Conservation (phyloP, 129 eudicot genomes). For the Glebionis coronaria region DNA sequence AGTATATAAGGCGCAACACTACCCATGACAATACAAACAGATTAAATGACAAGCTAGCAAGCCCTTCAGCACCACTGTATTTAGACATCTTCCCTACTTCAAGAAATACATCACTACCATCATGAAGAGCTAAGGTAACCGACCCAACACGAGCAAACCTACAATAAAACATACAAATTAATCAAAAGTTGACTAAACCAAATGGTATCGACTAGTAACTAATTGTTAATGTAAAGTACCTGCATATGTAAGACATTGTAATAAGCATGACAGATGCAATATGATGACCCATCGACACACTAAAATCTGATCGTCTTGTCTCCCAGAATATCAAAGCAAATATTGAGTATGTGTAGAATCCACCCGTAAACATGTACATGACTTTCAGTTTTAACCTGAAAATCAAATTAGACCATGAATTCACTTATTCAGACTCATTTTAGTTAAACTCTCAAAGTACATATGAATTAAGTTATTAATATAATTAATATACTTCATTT, state of each 20-base stretch:
- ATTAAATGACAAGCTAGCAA: slow-evolving; percentile 75
- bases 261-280: slow-evolving; percentile 67
- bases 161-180: slow-evolving; percentile 14
- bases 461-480: no score
- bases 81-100: slow-evolving; percentile 97
- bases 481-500: slow-evolving; percentile 50
- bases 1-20: slow-evolving; percentile 68
- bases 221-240: slow-evolving; percentile 35
- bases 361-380: slow-evolving; percentile 72
- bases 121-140: slow-evolving; percentile 85
- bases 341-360: slow-evolving; percentile 78
- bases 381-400: slow-evolving; percentile 75
- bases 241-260: slow-evolving; percentile 56
- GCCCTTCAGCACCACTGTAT: slow-evolving; percentile 62
- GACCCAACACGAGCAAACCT: slow-evolving; percentile 89
- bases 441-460: background rate
- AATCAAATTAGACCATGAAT: slow-evolving; percentile 1
- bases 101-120: slow-evolving; percentile 84
- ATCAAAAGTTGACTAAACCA: background rate
- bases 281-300: slow-evolving; percentile 94
- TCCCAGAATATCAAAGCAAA: slow-evolving; percentile 92
- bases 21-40: slow-evolving; percentile 80
- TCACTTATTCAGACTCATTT: background rate
- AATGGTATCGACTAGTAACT: slow-evolving; percentile 3
- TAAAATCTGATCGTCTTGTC: slow-evolving; percentile 89